Evolutionary conservation across 768 basidiomycete genomes (phyloP).

Genomic region (Coprinellus micaceus): DNA sequence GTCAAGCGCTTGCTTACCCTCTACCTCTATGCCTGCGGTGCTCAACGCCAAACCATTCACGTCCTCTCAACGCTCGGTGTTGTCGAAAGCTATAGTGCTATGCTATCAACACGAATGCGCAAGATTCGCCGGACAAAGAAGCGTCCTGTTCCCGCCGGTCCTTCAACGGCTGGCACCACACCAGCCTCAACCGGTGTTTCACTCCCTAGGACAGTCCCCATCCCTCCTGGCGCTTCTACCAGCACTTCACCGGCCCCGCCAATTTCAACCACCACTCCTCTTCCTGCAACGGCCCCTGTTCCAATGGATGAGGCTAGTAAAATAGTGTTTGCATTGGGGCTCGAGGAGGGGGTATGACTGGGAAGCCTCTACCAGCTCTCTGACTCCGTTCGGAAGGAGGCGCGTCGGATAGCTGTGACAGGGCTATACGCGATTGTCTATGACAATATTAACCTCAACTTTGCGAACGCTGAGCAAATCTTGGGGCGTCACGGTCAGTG

Average conservation of each 20-base stretch:
- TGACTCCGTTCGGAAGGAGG: conserved; percentile 14
- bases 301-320: no score
- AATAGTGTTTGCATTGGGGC: no score
- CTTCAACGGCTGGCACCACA: neutral
- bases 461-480: conserved; percentile 27
- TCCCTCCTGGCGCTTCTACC: no score
- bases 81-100: conserved; percentile 25
- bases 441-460: conserved; percentile 36
- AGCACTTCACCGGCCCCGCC: no score
- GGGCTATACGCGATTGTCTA: conserved; percentile 22
- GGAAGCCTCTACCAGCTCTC: conserved; percentile 24
- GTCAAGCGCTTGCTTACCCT: conserved; percentile 22
- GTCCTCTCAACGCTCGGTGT: conserved; percentile 27
- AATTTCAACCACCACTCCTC: no score
- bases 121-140: neutral
- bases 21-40: conserved; percentile 30
- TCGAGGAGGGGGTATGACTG: neutral
- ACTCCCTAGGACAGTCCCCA: no score
- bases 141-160: neutral
- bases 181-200: no score
- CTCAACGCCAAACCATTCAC: conserved; percentile 27
- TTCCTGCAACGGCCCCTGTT: no score
- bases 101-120: conserved; percentile 17
- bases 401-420: conserved; percentile 19
- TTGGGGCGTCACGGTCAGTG: conserved; percentile 26